These are phyloP conservation scores for Trichoderma sp. DNA, from an alignment of 2,329 filamentous ascomycete species.

Conservation along the genomic window DNA sequence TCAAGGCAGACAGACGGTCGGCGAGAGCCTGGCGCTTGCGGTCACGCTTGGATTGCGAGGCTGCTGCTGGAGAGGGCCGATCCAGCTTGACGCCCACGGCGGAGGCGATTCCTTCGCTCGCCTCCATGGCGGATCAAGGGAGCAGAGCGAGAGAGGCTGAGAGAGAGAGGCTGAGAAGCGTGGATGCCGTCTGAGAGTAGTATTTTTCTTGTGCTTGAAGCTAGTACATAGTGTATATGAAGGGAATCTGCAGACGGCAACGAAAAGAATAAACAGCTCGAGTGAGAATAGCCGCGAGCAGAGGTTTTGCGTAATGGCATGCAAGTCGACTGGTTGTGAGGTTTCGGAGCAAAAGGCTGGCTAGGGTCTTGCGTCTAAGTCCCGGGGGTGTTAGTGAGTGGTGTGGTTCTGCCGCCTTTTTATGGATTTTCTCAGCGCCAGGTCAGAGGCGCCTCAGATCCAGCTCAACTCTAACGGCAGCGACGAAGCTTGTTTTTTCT, in stretches of 20 bases:
- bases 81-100: conserved; percentile 38
- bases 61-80: conserved; percentile 39
- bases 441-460: neutral
- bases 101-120: conserved; percentile 40
- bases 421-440: neutral
- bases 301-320: neutral
- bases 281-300: neutral
- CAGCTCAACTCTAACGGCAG: neutral
- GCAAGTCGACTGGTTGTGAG: neutral
- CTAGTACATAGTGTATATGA: neutral
- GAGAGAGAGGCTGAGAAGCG: neutral
- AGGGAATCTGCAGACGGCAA: neutral
- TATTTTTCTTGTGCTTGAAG: neutral
- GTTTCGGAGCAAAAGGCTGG: conserved; percentile 19
- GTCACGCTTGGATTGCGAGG: conserved; percentile 77
- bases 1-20: conserved; percentile 75
- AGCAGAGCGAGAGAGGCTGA: neutral
- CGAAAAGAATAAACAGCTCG: neutral
- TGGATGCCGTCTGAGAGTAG: neutral
- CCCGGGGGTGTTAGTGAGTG: conserved; percentile 11
- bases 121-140: conserved; percentile 37
- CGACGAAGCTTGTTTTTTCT: neutral
- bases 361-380: conserved; percentile 18
- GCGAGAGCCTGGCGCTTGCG: conserved; percentile 82
- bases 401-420: conserved; percentile 21